Evolutionary conservation across 2,329 filamentous ascomycete genomes (phyloP).

Genomic region (Hypocrella siamensis): DNA sequence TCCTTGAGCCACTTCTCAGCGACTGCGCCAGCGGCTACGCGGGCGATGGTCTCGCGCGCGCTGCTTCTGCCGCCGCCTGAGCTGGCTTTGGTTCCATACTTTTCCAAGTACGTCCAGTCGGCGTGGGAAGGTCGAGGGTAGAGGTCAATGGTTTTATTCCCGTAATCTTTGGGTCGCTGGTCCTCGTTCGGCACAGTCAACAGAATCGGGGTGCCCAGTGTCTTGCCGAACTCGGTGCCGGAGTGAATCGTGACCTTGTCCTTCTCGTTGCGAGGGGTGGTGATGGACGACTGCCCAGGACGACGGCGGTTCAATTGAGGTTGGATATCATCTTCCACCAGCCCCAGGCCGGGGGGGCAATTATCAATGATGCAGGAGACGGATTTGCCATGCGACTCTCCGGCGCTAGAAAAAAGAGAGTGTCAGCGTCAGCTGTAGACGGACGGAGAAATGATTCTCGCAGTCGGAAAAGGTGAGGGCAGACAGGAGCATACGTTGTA

Average conservation of each 20-base stretch:
- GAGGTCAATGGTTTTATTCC: constrained; percentile 72
- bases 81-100: constrained; percentile 88
- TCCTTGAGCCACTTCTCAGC: constrained; percentile 81
- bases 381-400: constrained; percentile 70
- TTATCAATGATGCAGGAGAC: constrained; percentile 94
- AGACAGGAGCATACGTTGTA: constrained; percentile 46
- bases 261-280: constrained; percentile 84
- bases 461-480: not conserved
- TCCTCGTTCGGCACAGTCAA: constrained; percentile 85
- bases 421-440: too few relatives aligned
- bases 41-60: constrained; percentile 87
- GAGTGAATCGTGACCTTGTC: constrained; percentile 86
- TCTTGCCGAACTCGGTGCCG: constrained; percentile 78
- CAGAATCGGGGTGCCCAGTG: constrained; percentile 79
- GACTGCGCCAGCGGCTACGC: constrained; percentile 82
- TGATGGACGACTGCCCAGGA: constrained; percentile 79
- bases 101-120: constrained; percentile 93
- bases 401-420: constrained; percentile 19
- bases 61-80: constrained; percentile 80
- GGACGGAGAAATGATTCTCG: constrained; percentile 45
- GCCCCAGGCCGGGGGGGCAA: constrained; percentile 70
- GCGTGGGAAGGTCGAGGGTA: constrained; percentile 88
- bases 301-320: constrained; percentile 84
- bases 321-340: constrained; percentile 80
- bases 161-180: constrained; percentile 84